These are phyloP conservation scores for Pseudonectria buxi DNA, from an alignment of 2,329 filamentous ascomycete genomes.

Conservation along the genomic window DNA sequence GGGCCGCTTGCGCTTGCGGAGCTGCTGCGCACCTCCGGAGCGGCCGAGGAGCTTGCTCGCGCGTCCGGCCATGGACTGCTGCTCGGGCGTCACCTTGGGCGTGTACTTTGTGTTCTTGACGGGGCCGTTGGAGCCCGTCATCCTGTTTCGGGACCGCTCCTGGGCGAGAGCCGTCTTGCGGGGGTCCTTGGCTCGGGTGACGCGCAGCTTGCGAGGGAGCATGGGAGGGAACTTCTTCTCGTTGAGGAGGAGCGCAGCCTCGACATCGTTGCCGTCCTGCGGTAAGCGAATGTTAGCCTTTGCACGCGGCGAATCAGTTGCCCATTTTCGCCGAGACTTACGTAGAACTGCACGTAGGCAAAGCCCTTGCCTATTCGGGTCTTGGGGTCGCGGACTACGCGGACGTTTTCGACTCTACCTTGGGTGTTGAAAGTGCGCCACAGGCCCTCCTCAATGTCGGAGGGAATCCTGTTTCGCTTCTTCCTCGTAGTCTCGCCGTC, in stretches of 20 bases:
- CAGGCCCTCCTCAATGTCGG: conserved; percentile 87
- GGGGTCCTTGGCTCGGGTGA: conserved; percentile 75
- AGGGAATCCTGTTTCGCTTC: conserved; percentile 66
- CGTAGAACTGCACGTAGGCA: conserved; percentile 92
- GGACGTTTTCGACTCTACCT: conserved; percentile 85
- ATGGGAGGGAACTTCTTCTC: conserved; percentile 91
- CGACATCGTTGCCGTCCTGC: conserved; percentile 76
- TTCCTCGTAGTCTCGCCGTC: conserved; percentile 63
- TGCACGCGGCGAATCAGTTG: background rate
- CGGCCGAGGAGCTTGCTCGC: conserved; percentile 68
- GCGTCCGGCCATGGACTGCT: conserved; percentile 66
- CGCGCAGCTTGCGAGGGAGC: conserved; percentile 81
- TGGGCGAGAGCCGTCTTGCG: conserved; percentile 50
- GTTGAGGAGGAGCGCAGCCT: conserved; percentile 80
- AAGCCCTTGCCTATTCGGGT: conserved; percentile 95
- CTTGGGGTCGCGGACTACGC: conserved; percentile 80
- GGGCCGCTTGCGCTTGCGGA: conserved; percentile 20
- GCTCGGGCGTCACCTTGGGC: conserved; percentile 62
- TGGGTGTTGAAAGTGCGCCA: conserved; percentile 72
- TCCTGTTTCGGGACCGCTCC: conserved; percentile 25
- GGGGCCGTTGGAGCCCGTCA: conserved; percentile 31
- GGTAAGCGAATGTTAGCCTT: conserved; percentile 5
- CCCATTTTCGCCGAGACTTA: conserved; percentile 28
- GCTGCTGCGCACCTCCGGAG: conserved; percentile 50
- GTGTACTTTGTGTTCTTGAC: conserved; percentile 50